A percentile compares a stretch with the other conserved stretches of the same genome.
phyloP scores from a whole-genome alignment of 306 rosid genomes.

The Boehmeria nivea region DNA sequence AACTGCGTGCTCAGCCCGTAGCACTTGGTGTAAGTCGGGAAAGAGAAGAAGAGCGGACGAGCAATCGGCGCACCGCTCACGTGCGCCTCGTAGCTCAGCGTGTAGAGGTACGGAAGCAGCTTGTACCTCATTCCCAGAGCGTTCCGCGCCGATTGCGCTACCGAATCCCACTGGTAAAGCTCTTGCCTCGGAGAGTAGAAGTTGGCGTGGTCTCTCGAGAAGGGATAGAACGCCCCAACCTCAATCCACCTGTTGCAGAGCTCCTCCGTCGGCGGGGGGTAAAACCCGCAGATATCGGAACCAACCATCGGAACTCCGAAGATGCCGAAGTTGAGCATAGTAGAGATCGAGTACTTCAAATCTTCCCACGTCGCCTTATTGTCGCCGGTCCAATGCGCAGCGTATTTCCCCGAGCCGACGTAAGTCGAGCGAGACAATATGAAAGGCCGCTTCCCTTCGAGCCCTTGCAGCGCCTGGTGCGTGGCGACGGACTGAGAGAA shows the following conservation, averaged over 20 bases:
- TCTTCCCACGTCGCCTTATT: conserved; percentile 85
- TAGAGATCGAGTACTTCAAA: conserved; percentile 76
- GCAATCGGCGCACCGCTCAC: conserved; percentile 85
- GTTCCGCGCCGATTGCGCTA: conserved; percentile 78
- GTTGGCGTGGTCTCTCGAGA: conserved; percentile 94
- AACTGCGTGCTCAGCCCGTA: conserved; percentile 83
- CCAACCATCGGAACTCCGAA: conserved; percentile 99
- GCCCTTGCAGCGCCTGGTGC: conserved; percentile 73
- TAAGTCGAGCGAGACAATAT: conserved; percentile 79
- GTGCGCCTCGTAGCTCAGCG: conserved; percentile 88
- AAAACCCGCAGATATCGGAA: conserved; percentile 91
- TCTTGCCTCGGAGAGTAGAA: conserved; percentile 90
- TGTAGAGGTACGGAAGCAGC: conserved; percentile 86
- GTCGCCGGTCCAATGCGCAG: conserved; percentile 99
- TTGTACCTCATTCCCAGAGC: conserved; percentile 83
- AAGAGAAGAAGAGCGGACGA: conserved; percentile 89
- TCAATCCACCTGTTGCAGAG: conserved; percentile 98
- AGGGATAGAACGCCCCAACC: conserved; percentile 94
- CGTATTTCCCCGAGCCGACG: conserved; percentile 84
- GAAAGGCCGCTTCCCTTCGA: conserved; percentile 82
- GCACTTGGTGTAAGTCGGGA: conserved; percentile 55
- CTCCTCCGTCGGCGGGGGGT: conserved; percentile 87
- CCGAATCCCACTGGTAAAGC: conserved; percentile 94
- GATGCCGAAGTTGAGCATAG: conserved; percentile 87
- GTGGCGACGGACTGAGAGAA: conserved; percentile 83